These are phyloP conservation scores for Gloeopeniophorella convolvens DNA, from an alignment of 768 basidiomycete genomes.

Conservation along the genomic window DNA sequence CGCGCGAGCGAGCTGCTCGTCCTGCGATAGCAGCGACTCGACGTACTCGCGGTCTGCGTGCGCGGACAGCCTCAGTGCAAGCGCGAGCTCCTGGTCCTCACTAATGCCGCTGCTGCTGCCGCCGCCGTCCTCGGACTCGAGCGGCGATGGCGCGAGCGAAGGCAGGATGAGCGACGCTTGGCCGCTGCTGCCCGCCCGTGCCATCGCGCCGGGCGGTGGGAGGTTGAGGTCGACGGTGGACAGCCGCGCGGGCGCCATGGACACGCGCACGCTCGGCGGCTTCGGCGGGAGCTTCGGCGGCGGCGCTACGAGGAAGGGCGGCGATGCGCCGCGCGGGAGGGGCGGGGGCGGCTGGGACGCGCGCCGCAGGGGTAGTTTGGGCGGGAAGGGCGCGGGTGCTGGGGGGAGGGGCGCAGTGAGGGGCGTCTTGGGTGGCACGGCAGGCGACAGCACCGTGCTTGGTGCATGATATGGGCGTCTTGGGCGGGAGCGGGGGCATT, in stretches of 20 bases:
- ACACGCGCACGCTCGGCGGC: constrained; percentile 1
- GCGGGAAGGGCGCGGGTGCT: background rate
- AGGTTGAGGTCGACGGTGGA: too few relatives aligned
- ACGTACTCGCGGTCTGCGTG: background rate
- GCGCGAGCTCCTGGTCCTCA: constrained; percentile 63
- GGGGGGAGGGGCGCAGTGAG: background rate
- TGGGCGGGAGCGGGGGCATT: constrained; percentile 14
- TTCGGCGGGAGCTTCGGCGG: constrained; percentile 1
- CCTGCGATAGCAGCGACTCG: constrained; percentile 5
- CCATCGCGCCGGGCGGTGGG: background rate
- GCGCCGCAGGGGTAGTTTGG: background rate
- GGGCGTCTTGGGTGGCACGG: constrained; percentile 8
- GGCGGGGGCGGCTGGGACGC: constrained; percentile 5
- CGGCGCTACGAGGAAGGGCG: background rate
- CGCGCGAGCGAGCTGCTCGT: constrained; percentile 11
- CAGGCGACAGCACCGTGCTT: constrained; percentile 2
- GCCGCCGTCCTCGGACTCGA: too few relatives aligned
- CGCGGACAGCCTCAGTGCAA: constrained; percentile 53
- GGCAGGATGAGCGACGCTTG: background rate
- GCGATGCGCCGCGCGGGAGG: background rate
- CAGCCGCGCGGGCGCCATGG: too few relatives aligned
- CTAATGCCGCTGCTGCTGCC: constrained; percentile 5
- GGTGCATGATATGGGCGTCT: constrained; percentile 3
- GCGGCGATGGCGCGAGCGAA: constrained; percentile 16
- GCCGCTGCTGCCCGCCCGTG: background rate